Evolutionary conservation across 768 basidiomycete species (phyloP).

Genomic region (Termitomyces sp.): DNA sequence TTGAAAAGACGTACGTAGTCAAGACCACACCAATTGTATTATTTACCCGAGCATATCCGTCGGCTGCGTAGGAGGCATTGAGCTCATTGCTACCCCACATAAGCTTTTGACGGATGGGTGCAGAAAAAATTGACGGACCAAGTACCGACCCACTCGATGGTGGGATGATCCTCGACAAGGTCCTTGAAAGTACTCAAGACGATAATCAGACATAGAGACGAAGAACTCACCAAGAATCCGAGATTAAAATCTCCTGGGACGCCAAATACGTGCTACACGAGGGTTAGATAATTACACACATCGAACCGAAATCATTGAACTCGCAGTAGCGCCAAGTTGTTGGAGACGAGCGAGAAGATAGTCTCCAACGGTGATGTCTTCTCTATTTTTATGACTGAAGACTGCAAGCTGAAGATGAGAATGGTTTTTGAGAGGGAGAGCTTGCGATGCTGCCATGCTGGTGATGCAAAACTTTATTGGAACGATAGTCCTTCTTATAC

Average conservation of each 20-base stretch:
- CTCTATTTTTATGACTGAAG: conserved; percentile 30
- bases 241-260: conserved; percentile 85
- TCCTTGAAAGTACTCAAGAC: conserved; percentile 41
- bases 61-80: conserved; percentile 89
- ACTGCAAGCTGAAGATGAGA: conserved; percentile 41
- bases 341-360: conserved; percentile 53
- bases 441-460: conserved; percentile 14
- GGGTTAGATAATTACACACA: background rate
- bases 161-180: conserved; percentile 71
- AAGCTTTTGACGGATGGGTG: background rate
- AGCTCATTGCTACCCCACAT: conserved; percentile 59
- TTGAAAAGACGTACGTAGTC: conserved; percentile 53
- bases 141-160: conserved; percentile 83
- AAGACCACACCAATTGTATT: conserved; percentile 65
- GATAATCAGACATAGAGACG: background rate
- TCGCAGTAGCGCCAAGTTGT: conserved; percentile 52
- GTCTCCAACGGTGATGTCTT: conserved; percentile 41
- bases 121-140: conserved; percentile 36
- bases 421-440: conserved; percentile 37
- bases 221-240: conserved; percentile 42
- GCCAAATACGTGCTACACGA: conserved; percentile 73
- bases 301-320: conserved; percentile 2
- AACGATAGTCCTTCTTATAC: background rate
- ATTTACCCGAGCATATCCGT: conserved; percentile 89
- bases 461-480: background rate